Conservation (phyloP, 2,329 filamentous ascomycete species). For the Scolecobasidium constrictum region DNA sequence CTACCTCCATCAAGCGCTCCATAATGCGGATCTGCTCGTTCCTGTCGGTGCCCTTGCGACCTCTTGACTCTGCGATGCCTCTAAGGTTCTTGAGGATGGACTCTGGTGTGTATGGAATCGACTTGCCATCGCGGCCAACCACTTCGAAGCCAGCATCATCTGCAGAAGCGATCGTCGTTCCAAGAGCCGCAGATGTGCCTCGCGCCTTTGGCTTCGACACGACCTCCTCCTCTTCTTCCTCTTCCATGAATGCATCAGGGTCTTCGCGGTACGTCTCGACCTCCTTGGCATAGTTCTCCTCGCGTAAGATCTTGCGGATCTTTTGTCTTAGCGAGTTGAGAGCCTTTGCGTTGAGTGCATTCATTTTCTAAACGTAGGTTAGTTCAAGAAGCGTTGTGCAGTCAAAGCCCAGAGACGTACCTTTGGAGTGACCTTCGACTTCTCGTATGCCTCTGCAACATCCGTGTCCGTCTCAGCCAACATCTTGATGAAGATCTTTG, state of each 20-base stretch:
- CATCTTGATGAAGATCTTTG: slow-evolving; percentile 86
- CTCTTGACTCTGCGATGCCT: slow-evolving; percentile 85
- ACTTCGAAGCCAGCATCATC: slow-evolving; percentile 83
- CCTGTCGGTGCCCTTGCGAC: slow-evolving; percentile 97
- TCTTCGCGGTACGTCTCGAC: slow-evolving; percentile 79
- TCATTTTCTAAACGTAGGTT: slow-evolving; percentile 88
- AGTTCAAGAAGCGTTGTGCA: too few species aligned
- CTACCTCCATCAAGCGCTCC: slow-evolving; percentile 89
- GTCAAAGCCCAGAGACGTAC: slow-evolving; percentile 5
- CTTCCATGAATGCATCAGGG: slow-evolving; percentile 80
- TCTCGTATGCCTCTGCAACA: slow-evolving; percentile 86
- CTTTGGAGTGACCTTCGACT: slow-evolving; percentile 89
- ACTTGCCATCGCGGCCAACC: slow-evolving; percentile 80
- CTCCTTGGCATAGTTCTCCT: slow-evolving; percentile 60
- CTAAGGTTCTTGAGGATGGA: slow-evolving; percentile 96
- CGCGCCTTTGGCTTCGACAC: slow-evolving; percentile 41
- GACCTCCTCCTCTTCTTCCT: slow-evolving; percentile 63
- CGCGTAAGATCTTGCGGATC: slow-evolving; percentile 98
- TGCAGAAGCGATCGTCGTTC: slow-evolving; percentile 40
- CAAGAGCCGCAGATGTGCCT: slow-evolving; percentile 32
- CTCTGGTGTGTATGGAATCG: slow-evolving; percentile 87
- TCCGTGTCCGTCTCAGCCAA: slow-evolving; percentile 89
- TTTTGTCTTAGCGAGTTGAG: slow-evolving; percentile 96
- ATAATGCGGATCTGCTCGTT: slow-evolving; percentile 91
- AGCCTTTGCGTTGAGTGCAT: slow-evolving; percentile 84